These are phyloP conservation scores for Coniochaeta prunicola DNA, from an alignment of 2,329 filamentous ascomycete species.

Conservation along the genomic window DNA sequence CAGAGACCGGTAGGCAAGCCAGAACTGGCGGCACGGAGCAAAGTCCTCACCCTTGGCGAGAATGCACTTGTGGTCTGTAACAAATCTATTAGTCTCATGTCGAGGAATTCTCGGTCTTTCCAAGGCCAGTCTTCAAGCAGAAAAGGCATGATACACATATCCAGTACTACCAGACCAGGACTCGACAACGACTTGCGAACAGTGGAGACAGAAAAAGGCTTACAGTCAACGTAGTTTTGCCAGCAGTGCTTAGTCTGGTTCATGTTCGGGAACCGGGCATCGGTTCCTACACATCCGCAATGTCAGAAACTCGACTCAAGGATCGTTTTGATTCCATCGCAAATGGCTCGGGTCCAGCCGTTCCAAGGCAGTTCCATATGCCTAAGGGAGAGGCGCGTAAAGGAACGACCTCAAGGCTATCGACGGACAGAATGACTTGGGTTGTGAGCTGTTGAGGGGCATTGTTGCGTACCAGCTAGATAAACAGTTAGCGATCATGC, in stretches of 20 bases:
- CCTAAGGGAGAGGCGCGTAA: background rate
- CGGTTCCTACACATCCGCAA: constrained; percentile 64
- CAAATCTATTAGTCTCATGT: background rate
- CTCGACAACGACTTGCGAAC: background rate
- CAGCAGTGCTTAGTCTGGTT: constrained; percentile 99
- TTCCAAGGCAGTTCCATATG: background rate
- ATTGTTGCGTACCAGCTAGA: constrained; percentile 30
- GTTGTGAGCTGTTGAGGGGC: background rate
- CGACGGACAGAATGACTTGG: background rate
- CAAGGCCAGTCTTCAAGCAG: background rate
- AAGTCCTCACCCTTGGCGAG: constrained; percentile 98
- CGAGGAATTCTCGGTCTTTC: background rate
- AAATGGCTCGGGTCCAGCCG: background rate
- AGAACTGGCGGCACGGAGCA: constrained; percentile 94
- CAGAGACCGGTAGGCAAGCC: constrained; percentile 90
- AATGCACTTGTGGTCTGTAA: constrained; percentile 87
- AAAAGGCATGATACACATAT: background rate
- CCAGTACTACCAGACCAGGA: background rate
- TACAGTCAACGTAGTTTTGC: constrained; percentile 98
- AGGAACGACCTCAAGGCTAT: background rate
- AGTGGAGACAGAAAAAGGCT: background rate
- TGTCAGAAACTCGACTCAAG: constrained; percentile 19
- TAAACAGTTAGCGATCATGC: constrained; percentile 26
- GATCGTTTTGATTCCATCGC: background rate
- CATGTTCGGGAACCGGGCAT: constrained; percentile 97